Base-by-base conservation (phyloP, 164 flowering plant species). In the Stephania cephalantha region DNA sequence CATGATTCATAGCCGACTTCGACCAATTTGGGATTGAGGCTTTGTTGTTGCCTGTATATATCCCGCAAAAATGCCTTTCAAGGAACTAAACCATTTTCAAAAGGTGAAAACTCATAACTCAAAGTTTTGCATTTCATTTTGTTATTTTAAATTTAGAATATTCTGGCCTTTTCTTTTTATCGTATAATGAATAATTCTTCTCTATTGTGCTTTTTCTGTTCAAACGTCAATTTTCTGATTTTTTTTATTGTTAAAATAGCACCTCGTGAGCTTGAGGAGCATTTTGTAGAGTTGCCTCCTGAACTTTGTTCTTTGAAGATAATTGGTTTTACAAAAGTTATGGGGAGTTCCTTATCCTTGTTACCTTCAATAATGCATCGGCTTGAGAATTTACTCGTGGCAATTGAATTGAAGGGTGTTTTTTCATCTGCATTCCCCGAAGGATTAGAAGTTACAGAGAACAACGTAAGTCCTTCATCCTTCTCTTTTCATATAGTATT, bases 311-410 rank as follows among this genome's bases (percentile, higher is more conserved):
- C 86, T 73, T 78, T 96, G 83, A 96, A 94, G 84, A 85, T 96
- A 74, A 70, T 89, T 53, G 94, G 91, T 29, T 96, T 96, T 71
- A 86, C 97, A 2, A 96, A 91, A 81, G 98, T 90, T n/a, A 86
- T 96, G 66, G 99, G 95, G 71, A 94, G 97, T 81, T 88, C 99
- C 68, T 46, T 94, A 46, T 96, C 97, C 71, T 78, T 96, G 79
- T 78, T 96, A 74, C 99, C 99, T 70, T 96, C 99, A 71, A 20
- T 96, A 69, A 92, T 96, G 95, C 97, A 91, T 80, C 93, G 94
- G 18, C 81, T 96, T 50, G 95, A 94, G 83, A 89, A 87, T 87
- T 79, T 92, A 53, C 97, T 96, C 74, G 97, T 96, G 69, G 99
- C 99, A 72, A 82, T 91, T 82, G 97, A 96, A 81, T 79, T 96